Conservation (phyloP, 495 filamentous ascomycete species). For the Penicillium angulare region DNA sequence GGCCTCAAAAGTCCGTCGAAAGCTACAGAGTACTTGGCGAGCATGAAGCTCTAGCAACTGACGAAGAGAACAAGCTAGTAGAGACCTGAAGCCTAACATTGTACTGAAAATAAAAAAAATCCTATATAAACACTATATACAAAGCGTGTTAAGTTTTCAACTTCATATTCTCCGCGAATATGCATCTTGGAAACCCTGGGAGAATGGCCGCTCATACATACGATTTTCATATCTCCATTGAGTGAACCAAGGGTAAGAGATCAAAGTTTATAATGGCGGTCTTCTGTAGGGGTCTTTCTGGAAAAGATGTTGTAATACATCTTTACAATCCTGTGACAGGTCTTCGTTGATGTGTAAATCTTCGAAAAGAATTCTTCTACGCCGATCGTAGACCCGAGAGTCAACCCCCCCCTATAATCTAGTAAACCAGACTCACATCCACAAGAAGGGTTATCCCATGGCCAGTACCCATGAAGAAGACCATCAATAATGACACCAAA, state of each 20-base stretch:
- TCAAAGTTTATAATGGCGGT: conserved; percentile 14
- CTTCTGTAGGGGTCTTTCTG: conserved; percentile 13
- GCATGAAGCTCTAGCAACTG: too few relatives aligned
- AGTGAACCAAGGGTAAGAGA: conserved; percentile 21
- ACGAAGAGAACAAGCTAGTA: too few relatives aligned
- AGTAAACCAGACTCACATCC: conserved; percentile 3
- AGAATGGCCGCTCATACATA: conserved; percentile 13
- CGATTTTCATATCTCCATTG: conserved; percentile 15
- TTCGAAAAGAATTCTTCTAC: conserved; percentile 16
- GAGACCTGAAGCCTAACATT: too few relatives aligned
- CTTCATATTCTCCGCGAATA: too few relatives aligned
- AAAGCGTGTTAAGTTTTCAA: too few relatives aligned
- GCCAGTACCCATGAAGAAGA: conserved; percentile 25
- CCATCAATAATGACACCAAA: conserved; percentile 20
- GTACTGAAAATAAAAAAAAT: too few relatives aligned
- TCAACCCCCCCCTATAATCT: background rate
- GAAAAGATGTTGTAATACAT: conserved; percentile 23
- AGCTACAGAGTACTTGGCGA: too few relatives aligned
- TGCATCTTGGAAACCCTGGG: background rate
- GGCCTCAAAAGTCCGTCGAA: too few relatives aligned
- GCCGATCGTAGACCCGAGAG: conserved; percentile 1
- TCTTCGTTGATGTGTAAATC: conserved; percentile 15
- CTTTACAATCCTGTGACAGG: conserved; percentile 27
- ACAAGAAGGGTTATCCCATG: conserved; percentile 21
- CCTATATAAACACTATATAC: too few relatives aligned